These are phyloP conservation scores for Euphorbia pulcherrima DNA, from an alignment of 345 rosid genomes.

Conservation along the genomic window DNA sequence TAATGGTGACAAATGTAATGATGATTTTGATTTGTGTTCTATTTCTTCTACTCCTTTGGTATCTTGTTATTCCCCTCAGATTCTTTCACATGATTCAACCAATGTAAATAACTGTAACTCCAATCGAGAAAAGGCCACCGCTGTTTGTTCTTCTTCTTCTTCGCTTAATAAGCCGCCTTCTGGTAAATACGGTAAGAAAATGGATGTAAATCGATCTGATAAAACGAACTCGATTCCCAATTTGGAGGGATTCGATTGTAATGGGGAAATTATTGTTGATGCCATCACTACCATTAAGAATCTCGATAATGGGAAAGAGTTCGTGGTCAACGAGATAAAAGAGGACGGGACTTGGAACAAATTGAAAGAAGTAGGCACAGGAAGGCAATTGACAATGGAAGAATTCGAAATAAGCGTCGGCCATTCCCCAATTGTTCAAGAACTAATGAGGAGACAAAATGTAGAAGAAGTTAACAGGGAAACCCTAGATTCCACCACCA, in stretches of 20 bases:
- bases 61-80: conserved; percentile 31
- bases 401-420: conserved; percentile 88
- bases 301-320: conserved; percentile 83
- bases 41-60: conserved; percentile 33
- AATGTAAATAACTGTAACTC: conserved; percentile 22
- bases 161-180: conserved; percentile 37
- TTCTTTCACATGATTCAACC: conserved; percentile 25
- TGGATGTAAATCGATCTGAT: conserved; percentile 23
- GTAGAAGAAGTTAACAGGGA: conserved; percentile 65
- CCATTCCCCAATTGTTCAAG: conserved; percentile 91
- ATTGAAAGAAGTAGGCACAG: conserved; percentile 84
- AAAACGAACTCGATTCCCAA: conserved; percentile 31
- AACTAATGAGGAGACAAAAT: conserved; percentile 91
- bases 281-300: conserved; percentile 48
- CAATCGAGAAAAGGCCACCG: conserved; percentile 3
- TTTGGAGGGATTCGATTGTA: conserved; percentile 29
- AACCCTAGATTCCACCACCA: conserved; percentile 34
- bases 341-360: conserved; percentile 79
- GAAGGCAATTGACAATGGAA: conserved; percentile 85
- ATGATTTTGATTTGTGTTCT: conserved; percentile 24
- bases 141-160: conserved; percentile 20
- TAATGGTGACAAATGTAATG: conserved; percentile 12
- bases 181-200: conserved; percentile 24
- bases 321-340: conserved; percentile 78
- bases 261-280: conserved; percentile 24